Conservation (phyloP, 108 stramenopile genomes). For the Schizochytrium sp. region DNA sequence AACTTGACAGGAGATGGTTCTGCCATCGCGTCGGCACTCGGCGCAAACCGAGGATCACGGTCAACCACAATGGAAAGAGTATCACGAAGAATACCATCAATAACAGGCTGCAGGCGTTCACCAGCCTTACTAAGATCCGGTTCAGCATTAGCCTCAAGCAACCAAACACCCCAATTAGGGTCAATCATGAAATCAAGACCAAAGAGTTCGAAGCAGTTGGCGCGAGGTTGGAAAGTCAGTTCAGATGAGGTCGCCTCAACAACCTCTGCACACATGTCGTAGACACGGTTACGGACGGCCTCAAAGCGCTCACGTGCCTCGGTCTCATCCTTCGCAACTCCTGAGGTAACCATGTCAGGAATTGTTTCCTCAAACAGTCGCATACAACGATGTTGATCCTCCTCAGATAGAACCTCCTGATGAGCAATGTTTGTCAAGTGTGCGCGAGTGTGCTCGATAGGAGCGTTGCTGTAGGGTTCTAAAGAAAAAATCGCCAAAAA, state of each 20-base stretch:
- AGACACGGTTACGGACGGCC: constrained; percentile 14
- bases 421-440: constrained; percentile 58
- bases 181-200: constrained; percentile 57
- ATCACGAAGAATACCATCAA: constrained; percentile 37
- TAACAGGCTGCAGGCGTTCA: constrained; percentile 56
- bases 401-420: constrained; percentile 56
- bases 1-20: background rate
- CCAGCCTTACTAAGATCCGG: constrained; percentile 58
- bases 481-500: constrained; percentile 46
- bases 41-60: constrained; percentile 42
- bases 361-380: constrained; percentile 51
- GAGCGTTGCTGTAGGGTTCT: background rate
- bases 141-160: constrained; percentile 51
- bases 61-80: constrained; percentile 16
- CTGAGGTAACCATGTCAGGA: constrained; percentile 23
- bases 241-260: constrained; percentile 26
- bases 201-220: constrained; percentile 50
- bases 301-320: background rate
- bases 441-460: constrained; percentile 47
- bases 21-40: background rate
- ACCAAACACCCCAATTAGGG: constrained; percentile 27
- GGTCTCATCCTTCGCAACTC: background rate
- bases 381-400: constrained; percentile 56
- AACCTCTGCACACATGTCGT: constrained; percentile 15
- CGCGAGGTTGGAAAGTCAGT: constrained; percentile 37